A percentile compares a stretch with the other conserved stretches of the same genome.
Conservation (phyloP, 1,139 yeast genomes). For the Scheffersomyces insectosa region DNA sequence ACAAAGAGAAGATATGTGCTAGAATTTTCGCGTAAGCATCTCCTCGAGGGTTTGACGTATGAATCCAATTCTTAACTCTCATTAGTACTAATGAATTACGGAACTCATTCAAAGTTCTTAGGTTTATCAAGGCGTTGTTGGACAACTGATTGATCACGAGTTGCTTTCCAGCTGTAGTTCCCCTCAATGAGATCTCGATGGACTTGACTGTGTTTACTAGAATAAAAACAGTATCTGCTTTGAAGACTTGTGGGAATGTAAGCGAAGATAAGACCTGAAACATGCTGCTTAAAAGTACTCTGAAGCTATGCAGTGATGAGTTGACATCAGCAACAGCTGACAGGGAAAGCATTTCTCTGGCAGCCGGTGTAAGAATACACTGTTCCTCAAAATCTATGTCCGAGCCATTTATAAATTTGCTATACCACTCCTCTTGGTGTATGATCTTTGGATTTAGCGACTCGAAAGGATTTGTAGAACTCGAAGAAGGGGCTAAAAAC, state of each 20-base stretch:
- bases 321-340: conserved; percentile 7
- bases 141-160: conserved; percentile 60
- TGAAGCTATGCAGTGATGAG: conserved; percentile 27
- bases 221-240: conserved; percentile 36
- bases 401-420: conserved; percentile 19
- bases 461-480: conserved; percentile 15
- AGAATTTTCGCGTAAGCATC: conserved; percentile 36
- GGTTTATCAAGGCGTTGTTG: conserved; percentile 55
- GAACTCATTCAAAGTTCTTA: conserved; percentile 56
- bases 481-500: conserved; percentile 17
- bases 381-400: conserved; percentile 26
- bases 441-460: conserved; percentile 14
- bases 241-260: conserved; percentile 42
- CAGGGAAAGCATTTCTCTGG: conserved; percentile 27
- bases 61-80: conserved; percentile 33
- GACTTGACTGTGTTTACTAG: conserved; percentile 61
- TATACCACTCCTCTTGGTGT: conserved; percentile 30
- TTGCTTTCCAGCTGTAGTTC: conserved; percentile 38
- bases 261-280: conserved; percentile 36
- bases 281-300: conserved; percentile 34
- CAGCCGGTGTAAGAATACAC: conserved; percentile 26
- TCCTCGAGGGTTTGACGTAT: conserved; percentile 22
- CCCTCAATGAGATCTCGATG: conserved; percentile 68
- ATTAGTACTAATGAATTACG: conserved; percentile 35
- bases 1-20: conserved; percentile 36